Percentiles rank a stretch among this genome's conserved stretches.
These are phyloP conservation scores for Pachyrhizus erosus DNA, from an alignment of 306 rosid species.

Conservation along the genomic window DNA sequence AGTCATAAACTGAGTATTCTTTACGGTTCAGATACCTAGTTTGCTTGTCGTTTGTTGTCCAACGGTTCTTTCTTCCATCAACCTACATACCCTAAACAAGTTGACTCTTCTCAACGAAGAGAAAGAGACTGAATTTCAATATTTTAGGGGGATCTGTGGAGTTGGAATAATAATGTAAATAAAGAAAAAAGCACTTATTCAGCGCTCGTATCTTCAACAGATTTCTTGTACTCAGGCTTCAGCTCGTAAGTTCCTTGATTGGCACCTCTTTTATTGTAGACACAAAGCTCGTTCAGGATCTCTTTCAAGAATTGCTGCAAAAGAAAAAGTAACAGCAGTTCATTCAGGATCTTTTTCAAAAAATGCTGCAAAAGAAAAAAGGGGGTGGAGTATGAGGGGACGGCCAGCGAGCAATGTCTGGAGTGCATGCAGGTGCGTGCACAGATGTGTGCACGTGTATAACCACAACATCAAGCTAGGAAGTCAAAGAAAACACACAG, in stretches of 20 bases:
- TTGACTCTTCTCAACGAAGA: constrained; percentile 28
- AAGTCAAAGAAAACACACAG: neutral
- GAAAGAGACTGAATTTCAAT: neutral
- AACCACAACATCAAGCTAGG: neutral
- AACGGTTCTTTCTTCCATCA: constrained; percentile 17
- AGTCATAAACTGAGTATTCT: neutral
- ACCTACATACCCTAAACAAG: constrained; percentile 15
- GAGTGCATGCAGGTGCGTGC: neutral
- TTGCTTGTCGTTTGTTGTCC: constrained; percentile 21
- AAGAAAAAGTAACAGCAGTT: constrained; percentile 51
- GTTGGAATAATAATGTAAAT: constrained; percentile 3
- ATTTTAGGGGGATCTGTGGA: neutral
- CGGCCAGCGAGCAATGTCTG: neutral
- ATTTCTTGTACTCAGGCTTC: constrained; percentile 97
- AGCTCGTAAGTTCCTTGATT: constrained; percentile 99
- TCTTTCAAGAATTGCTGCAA: constrained; percentile 99
- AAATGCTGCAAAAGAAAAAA: constrained; percentile 71
- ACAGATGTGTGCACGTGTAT: neutral
- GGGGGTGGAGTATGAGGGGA: neutral
- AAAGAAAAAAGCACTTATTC: constrained; percentile 53
- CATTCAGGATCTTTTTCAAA: constrained; percentile 89
- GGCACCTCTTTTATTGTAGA: constrained; percentile 97
- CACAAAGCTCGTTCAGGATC: constrained; percentile 91
- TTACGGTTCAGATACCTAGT: constrained; percentile 13
- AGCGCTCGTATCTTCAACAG: constrained; percentile 76